Percentiles rank a stretch among this genome's conserved stretches.
Conservation (phyloP, 1,139 yeast genomes). For the Hyphopichia khmerensis region DNA sequence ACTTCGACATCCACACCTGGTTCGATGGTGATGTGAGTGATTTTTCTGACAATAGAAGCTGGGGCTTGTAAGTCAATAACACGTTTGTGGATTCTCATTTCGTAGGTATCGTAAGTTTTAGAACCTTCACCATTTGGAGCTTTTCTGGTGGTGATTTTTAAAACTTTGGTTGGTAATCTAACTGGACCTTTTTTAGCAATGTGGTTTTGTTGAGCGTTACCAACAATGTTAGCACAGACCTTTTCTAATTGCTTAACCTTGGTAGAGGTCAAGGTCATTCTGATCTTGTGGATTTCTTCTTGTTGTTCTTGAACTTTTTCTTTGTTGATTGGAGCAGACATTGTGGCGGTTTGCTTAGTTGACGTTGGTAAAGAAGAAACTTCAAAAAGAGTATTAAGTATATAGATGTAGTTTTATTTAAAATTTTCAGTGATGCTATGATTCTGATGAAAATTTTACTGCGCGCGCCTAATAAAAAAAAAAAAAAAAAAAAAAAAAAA, state of each 20-base stretch:
- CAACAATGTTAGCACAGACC: slow-evolving; percentile 82
- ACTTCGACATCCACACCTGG: slow-evolving; percentile 50
- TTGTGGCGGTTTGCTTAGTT: slow-evolving; percentile 37
- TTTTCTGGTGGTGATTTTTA: slow-evolving; percentile 99
- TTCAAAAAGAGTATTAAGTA: not conserved
- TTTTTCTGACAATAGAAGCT: slow-evolving; percentile 89
- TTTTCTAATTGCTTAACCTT: slow-evolving; percentile 98
- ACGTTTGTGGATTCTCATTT: slow-evolving; percentile 99
- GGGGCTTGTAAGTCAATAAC: slow-evolving; percentile 98
- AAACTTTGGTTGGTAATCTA: slow-evolving; percentile 99
- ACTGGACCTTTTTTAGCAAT: slow-evolving; percentile 97
- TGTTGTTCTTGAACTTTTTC: slow-evolving; percentile 78
- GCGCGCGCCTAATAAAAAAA: not conserved
- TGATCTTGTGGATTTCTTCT: slow-evolving; percentile 92
- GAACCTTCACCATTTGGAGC: slow-evolving; percentile 99
- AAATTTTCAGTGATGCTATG: slow-evolving; percentile 7
- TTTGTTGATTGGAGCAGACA: slow-evolving; percentile 81
- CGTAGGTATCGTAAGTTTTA: slow-evolving; percentile 99
- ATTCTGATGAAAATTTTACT: slow-evolving; percentile 9
- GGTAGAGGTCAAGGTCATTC: slow-evolving; percentile 99
- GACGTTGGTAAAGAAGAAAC: slow-evolving; percentile 36
- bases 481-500: not conserved
- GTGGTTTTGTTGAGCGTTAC: slow-evolving; percentile 80
- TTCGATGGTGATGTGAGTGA: slow-evolving; percentile 87
- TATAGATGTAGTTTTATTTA: slow-evolving; percentile 13